Evolutionary conservation across 192 early-diverging fungal species (phyloP).

Genomic region (Gonapodya prolifera): DNA sequence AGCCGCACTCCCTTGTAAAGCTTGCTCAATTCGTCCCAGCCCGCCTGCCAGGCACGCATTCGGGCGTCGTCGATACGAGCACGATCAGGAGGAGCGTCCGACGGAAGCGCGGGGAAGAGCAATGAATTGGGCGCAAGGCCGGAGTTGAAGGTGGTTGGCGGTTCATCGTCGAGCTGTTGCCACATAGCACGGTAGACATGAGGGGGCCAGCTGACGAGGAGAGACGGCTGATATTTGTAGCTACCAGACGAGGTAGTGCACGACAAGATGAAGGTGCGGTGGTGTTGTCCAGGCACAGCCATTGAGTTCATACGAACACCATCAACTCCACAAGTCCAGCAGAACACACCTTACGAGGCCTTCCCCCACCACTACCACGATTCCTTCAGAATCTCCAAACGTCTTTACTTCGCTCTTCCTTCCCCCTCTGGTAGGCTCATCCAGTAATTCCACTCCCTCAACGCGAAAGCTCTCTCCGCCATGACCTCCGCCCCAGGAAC

Average conservation of each 20-base stretch:
- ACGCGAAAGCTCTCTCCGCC: neutral
- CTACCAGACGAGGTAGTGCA: neutral
- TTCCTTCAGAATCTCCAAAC: neutral
- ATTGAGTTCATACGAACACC: no score
- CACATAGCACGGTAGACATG: neutral
- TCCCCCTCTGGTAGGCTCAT: neutral
- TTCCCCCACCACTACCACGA: neutral
- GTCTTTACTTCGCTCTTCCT: neutral
- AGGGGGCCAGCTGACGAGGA: neutral
- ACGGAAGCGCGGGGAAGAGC: neutral
- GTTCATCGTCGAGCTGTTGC: neutral
- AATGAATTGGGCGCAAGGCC: neutral
- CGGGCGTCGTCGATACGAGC: neutral
- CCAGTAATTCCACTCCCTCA: neutral
- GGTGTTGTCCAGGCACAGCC: no score
- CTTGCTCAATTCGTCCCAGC: neutral
- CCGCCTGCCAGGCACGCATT: neutral
- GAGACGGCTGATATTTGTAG: neutral
- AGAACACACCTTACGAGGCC: neutral
- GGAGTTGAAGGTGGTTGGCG: neutral
- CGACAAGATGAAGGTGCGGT: no score
- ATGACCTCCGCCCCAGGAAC: neutral
- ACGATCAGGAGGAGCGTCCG: neutral
- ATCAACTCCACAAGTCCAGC: neutral
- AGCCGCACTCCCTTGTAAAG: neutral